Evolutionary conservation across 371 early-diverging fungal genomes (phyloP).

Genomic region (Mucor mucedo): DNA sequence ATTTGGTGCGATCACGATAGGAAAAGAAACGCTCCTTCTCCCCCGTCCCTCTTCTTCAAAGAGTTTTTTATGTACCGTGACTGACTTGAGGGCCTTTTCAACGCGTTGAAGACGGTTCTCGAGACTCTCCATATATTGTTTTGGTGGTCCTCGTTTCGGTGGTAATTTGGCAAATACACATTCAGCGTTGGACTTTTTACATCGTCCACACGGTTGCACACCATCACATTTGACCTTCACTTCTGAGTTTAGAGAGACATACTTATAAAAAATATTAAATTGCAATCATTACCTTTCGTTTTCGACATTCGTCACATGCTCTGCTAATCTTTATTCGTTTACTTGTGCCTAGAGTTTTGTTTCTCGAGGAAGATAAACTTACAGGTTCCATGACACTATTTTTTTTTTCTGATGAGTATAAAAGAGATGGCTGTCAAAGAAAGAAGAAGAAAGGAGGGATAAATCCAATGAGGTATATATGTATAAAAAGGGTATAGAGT

Average conservation of each 20-base stretch:
- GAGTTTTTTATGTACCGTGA: constrained; percentile 21
- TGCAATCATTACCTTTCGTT: constrained; percentile 47
- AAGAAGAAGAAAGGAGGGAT: neutral
- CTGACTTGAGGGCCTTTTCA: constrained; percentile 46
- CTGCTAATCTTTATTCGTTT: constrained; percentile 50
- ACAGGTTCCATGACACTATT: constrained; percentile 14
- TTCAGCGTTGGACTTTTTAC: constrained; percentile 40
- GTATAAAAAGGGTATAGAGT: too few species aligned
- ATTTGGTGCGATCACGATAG: neutral
- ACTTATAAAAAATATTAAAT: too few species aligned
- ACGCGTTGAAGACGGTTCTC: constrained; percentile 50
- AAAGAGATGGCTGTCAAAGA: neutral
- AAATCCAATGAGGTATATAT: too few species aligned
- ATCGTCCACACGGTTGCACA: constrained; percentile 52
- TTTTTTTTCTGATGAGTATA: neutral
- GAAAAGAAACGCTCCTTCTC: constrained; percentile 16
- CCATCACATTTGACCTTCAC: constrained; percentile 58
- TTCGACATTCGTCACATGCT: constrained; percentile 59
- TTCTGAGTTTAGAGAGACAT: neutral
- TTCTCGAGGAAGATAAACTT: constrained; percentile 26
- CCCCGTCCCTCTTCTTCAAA: too few species aligned
- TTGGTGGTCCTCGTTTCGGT: constrained; percentile 52
- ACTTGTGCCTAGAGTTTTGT: constrained; percentile 24
- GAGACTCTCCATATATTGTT: constrained; percentile 54
- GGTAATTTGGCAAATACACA: constrained; percentile 54